Percentiles rank a stretch among this genome's conserved stretches.
Conservation (phyloP, 2,329 filamentous ascomycete species). For the Colletotrichum limetticola region DNA sequence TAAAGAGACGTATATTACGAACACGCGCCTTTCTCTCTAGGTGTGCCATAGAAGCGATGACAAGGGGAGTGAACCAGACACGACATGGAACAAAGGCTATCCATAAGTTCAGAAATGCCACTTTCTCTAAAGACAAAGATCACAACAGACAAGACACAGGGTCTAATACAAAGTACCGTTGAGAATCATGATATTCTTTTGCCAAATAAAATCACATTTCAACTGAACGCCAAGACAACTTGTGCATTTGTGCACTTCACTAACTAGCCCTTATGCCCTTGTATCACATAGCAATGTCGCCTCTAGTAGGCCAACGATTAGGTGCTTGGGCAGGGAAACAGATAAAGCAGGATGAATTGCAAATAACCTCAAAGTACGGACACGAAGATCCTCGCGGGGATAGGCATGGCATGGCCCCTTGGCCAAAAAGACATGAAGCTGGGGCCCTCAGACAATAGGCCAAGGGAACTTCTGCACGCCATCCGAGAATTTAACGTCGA, state of each 20-base stretch:
- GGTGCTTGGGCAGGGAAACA: too few species aligned
- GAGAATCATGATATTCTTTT: neutral
- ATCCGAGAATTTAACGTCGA: neutral
- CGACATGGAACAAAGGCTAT: neutral
- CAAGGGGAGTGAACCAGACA: neutral
- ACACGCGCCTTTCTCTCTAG: too few species aligned
- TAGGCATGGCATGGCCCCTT: too few species aligned
- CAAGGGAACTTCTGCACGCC: neutral
- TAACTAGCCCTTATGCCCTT: too few species aligned
- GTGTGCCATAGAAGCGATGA: too few species aligned
- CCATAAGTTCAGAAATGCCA: neutral
- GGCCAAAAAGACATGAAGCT: neutral
- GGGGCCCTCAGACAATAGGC: neutral
- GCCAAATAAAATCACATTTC: neutral
- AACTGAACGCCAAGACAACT: neutral
- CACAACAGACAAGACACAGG: neutral
- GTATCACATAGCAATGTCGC: neutral
- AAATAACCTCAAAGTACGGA: too few species aligned
- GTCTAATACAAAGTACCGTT: too few species aligned
- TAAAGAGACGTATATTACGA: too few species aligned
- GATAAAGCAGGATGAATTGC: too few species aligned
- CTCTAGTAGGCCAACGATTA: neutral
- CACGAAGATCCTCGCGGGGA: too few species aligned
- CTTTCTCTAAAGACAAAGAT: neutral
- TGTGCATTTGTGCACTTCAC: neutral